These are phyloP conservation scores for Acacia confusa DNA, from an alignment of 306 rosid genomes.

Conservation along the genomic window DNA sequence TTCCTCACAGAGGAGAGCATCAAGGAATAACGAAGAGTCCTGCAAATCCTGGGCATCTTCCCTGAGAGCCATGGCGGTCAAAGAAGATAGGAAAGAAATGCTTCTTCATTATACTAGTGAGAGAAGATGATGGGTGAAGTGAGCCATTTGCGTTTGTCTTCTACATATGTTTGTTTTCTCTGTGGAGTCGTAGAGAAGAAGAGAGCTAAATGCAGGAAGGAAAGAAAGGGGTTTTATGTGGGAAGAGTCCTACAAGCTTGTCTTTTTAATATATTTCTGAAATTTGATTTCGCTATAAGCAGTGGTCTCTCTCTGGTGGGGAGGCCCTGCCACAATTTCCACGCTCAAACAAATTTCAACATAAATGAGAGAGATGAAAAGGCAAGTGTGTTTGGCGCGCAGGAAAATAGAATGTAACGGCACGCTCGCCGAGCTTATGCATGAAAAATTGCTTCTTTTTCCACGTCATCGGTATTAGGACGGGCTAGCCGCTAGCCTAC, in stretches of 20 bases:
- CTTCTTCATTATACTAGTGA: conserved; percentile 33
- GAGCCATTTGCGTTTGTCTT: conserved; percentile 38
- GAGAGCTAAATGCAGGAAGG: conserved; percentile 28
- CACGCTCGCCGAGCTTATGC: conserved; percentile 26
- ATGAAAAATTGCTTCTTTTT: not conserved
- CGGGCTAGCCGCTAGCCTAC: not conserved
- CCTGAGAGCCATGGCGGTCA: conserved; percentile 50
- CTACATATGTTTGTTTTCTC: conserved; percentile 26
- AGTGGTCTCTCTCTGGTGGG: not conserved
- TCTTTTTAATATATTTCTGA: not conserved
- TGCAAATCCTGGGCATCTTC: conserved; percentile 44
- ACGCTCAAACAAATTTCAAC: too few species aligned
- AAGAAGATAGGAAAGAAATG: conserved; percentile 35
- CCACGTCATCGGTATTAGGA: not conserved
- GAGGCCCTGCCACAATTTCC: not conserved
- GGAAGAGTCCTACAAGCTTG: conserved; percentile 45
- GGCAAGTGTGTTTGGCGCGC: conserved; percentile 41
- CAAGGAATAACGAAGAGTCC: conserved; percentile 43
- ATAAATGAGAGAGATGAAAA: not conserved
- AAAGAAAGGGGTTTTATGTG: conserved; percentile 34
- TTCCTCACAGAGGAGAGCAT: conserved; percentile 62
- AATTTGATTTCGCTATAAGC: not conserved
- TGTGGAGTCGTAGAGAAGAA: conserved; percentile 10
- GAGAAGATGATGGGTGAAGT: conserved; percentile 22
- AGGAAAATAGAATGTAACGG: conserved; percentile 40